Evolutionary conservation across 306 rosid genomes (phyloP), one percentile per base, ranked within the genome.

Genomic region (Glycine tomentella): DNA sequence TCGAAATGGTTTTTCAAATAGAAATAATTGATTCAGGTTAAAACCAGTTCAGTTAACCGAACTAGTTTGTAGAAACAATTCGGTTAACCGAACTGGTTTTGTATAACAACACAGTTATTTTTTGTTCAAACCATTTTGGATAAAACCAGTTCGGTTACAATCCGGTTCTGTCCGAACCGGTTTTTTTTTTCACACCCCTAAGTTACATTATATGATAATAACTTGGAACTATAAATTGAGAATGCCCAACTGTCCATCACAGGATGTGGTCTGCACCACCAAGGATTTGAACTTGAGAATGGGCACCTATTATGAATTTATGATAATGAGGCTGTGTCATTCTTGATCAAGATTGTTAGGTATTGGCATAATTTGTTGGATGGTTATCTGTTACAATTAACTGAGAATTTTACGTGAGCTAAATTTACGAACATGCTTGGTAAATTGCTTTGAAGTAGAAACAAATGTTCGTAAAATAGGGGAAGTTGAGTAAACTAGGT

Each of bases 381-480:
- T 16, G 15, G 16, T 50, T 57, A 20, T n/a, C 9, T 36, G 20
- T 57, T 64, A 36, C 57, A 13, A 10, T 8, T 48, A 75, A 25
- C 57, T 76, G 46, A 58, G 38, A 75, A 64, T 76, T 50, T 64
- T 46, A 15, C 8, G 8, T 3, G 6, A 36, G 48, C 15, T 58
- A 66, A 42, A 68, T 69, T 20, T 20, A n/a, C 33, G 7, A 40
- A 45, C 7, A 8, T 44, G 34, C 34, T 65, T 69, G 25, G 8
- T 50, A 31, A 42, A 6, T 50, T 84, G 44, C 42, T 72, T 70
- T 34, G 20, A 75, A 40, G 13, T 45, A n/a, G 71, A 61, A 75
- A 44, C 4, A 11, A 11, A 17, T 34, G 75, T 42, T 72, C 3
- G 9, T 55, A 75, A 78, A 83, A 45, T 48, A 3, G 6, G 77